Conservation (phyloP, 2,329 filamentous ascomycete genomes). For the Fusarium brevicatenulatum region DNA sequence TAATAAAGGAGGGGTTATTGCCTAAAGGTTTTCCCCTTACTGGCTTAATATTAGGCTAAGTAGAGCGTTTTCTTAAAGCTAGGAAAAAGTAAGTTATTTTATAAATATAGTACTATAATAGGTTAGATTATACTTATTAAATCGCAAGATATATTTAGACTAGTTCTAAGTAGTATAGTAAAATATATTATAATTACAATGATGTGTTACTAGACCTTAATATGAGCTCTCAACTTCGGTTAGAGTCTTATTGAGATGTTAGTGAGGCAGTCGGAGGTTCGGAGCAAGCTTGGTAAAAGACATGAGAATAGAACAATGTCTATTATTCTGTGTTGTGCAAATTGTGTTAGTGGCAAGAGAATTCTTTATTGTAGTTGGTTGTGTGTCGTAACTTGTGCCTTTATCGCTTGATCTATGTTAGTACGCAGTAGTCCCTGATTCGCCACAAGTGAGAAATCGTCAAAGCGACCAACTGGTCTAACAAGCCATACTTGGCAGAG, state of each 20-base stretch:
- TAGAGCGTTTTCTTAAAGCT: too few species aligned
- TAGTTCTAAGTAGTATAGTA: too few species aligned
- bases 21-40: too few species aligned
- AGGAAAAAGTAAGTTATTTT: too few species aligned
- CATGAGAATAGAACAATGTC: background rate
- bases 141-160: too few species aligned
- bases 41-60: too few species aligned
- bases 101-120: too few species aligned
- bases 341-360: background rate
- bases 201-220: background rate
- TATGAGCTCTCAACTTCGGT: background rate
- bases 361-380: background rate
- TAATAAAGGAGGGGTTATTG: too few species aligned
- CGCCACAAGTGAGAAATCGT: rapidly evolving
- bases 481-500: background rate
- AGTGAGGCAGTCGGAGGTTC: background rate
- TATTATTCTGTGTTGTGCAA: rapidly evolving
- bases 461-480: too few species aligned
- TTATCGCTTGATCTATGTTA: background rate
- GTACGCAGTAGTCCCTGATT: background rate
- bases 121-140: too few species aligned
- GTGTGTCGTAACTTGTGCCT: background rate
- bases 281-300: background rate
- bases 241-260: background rate
- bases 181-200: too few species aligned